phyloP scores from a whole-genome alignment of 2,329 filamentous ascomycete genomes.

The Neofusicoccum ribis region DNA sequence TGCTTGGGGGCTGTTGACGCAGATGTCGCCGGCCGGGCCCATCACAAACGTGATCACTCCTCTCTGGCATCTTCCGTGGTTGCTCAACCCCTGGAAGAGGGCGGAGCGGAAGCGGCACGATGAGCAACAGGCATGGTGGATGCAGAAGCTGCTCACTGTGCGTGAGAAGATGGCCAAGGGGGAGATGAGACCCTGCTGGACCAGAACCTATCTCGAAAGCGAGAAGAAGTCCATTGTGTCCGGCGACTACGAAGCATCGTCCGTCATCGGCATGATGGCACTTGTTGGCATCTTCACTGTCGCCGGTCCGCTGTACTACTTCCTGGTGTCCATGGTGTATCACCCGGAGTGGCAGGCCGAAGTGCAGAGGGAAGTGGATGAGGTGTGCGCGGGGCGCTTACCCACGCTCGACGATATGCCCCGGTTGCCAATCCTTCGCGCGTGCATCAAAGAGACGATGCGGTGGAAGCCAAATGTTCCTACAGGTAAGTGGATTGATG shows the following conservation, averaged over 20 bases:
- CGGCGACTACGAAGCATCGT: constrained; percentile 41
- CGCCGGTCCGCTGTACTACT: constrained; percentile 40
- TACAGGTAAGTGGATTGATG: neutral
- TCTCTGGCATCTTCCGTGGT: constrained; percentile 53
- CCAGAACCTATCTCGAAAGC: constrained; percentile 46
- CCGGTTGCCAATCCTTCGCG: constrained; percentile 54
- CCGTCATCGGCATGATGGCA: constrained; percentile 41
- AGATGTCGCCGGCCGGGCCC: constrained; percentile 60
- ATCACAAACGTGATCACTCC: constrained; percentile 59
- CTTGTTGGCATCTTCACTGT: constrained; percentile 43
- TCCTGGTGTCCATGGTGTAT: constrained; percentile 33
- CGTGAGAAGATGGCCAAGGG: constrained; percentile 43
- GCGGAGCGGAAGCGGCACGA: constrained; percentile 56
- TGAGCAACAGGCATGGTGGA: constrained; percentile 55
- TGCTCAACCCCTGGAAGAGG: constrained; percentile 56
- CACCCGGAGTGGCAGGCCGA: constrained; percentile 56
- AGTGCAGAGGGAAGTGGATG: constrained; percentile 59
- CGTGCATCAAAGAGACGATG: constrained; percentile 60
- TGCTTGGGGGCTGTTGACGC: constrained; percentile 58
- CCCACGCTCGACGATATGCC: constrained; percentile 54
- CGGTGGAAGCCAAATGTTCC: constrained; percentile 60
- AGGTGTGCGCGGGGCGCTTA: constrained; percentile 50
- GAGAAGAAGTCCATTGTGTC: constrained; percentile 34
- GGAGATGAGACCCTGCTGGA: constrained; percentile 45
- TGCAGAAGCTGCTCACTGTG: constrained; percentile 46